These are phyloP conservation scores for Alloteropsis semialata DNA, from an alignment of 176 grass and related monocot genomes.

Conservation along the genomic window DNA sequence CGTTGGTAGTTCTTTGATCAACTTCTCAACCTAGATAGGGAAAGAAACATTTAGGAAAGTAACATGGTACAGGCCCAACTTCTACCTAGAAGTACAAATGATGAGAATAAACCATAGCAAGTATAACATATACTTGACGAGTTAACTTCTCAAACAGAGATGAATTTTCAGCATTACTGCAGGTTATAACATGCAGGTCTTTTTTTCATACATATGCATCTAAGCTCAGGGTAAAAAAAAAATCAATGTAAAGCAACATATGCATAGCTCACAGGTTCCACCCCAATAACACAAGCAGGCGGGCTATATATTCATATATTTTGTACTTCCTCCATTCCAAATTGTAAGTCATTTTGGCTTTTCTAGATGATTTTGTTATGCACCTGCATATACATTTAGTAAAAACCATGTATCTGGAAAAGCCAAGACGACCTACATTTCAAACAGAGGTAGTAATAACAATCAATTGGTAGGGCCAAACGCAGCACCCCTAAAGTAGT, in stretches of 20 bases:
- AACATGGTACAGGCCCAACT: not conserved
- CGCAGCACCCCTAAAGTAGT: not conserved
- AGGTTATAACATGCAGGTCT: not conserved
- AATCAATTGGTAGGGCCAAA: not conserved
- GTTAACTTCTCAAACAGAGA: not conserved
- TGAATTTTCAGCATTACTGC: not conserved
- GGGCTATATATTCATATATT: not conserved
- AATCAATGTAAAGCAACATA: not conserved
- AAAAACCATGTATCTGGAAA: too few species aligned
- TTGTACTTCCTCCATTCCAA: too few species aligned
- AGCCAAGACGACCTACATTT: too few species aligned
- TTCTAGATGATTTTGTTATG: too few species aligned
- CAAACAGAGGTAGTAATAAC: too few species aligned
- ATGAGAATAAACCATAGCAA: not conserved
- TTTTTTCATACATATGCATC: not conserved
- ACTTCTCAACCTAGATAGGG: conserved; percentile 76
- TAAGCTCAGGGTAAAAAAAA: too few species aligned
- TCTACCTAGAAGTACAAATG: not conserved
- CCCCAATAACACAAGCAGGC: not conserved
- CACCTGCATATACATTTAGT: too few species aligned
- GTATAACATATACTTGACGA: not conserved
- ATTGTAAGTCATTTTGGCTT: too few species aligned
- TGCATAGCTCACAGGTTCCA: not conserved
- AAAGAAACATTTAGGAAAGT: not conserved
- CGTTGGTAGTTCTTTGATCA: conserved; percentile 88